Evolutionary conservation across 805 yeast genomes (phyloP).

Genomic region (Metschnikowia baotianmanensis): DNA sequence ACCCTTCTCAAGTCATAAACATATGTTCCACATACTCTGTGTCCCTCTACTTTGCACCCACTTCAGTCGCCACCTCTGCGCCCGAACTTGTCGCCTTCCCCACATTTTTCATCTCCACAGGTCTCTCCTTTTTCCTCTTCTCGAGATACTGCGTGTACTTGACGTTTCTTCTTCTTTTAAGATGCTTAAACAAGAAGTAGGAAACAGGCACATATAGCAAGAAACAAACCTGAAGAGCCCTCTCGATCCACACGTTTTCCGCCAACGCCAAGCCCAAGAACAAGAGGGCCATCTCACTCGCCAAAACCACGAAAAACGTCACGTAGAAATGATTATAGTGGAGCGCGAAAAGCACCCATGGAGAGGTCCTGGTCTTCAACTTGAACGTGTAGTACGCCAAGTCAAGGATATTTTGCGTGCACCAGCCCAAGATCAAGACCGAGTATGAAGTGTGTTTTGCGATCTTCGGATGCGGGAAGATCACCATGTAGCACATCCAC

Average conservation of each 20-base stretch:
- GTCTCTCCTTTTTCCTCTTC: constrained; percentile 17
- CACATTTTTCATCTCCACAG: too few species aligned
- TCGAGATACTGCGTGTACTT: constrained; percentile 24
- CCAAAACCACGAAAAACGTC: constrained; percentile 32
- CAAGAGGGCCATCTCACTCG: constrained; percentile 34
- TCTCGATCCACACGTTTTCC: constrained; percentile 24
- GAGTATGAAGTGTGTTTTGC: constrained; percentile 44
- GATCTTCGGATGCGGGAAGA: constrained; percentile 39
- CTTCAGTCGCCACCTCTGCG: not conserved
- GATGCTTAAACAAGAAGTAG: constrained; percentile 34
- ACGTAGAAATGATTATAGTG: constrained; percentile 34
- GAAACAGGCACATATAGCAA: constrained; percentile 36
- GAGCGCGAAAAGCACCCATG: constrained; percentile 35
- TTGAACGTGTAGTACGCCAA: constrained; percentile 35
- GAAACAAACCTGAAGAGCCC: constrained; percentile 25
- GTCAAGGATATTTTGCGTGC: constrained; percentile 32
- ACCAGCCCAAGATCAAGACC: constrained; percentile 36
- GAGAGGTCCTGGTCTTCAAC: constrained; percentile 35
- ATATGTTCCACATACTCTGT: too few species aligned
- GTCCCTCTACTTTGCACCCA: not conserved
- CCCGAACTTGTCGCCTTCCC: too few species aligned
- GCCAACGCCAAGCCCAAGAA: constrained; percentile 38
- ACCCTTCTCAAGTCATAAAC: too few species aligned
- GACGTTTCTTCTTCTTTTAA: constrained; percentile 20
- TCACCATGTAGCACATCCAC: constrained; percentile 41